A percentile compares a stretch with the other conserved stretches of the same genome.
phyloP scores from a whole-genome alignment of 305 asterid genomes.

The Fraxinus floribunda region DNA sequence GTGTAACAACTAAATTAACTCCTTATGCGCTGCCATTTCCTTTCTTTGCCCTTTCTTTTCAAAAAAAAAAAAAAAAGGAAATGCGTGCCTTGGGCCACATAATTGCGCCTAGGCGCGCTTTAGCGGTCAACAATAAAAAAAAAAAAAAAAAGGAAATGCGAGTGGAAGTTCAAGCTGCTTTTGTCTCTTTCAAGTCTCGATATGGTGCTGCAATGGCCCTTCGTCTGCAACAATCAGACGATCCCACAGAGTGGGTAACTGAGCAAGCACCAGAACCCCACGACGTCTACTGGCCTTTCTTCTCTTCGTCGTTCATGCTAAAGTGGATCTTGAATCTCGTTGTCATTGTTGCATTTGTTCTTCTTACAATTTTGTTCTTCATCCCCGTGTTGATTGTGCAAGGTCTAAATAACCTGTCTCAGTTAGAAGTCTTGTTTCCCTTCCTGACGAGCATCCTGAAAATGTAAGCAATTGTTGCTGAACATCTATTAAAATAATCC shows the following conservation, averaged over 20 bases:
- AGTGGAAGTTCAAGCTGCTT: conserved; percentile 89
- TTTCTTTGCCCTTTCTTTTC: not conserved
- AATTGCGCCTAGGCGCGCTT: no score
- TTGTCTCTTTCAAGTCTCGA: conserved; percentile 89
- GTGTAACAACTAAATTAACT: not conserved
- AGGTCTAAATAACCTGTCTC: conserved; percentile 89
- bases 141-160: not conserved
- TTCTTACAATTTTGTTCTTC: conserved; percentile 66
- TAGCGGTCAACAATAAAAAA: no score
- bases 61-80: not conserved
- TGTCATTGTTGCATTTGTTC: conserved; percentile 52
- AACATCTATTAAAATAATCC: not conserved
- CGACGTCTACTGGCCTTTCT: conserved; percentile 94
- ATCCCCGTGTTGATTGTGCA: conserved; percentile 83
- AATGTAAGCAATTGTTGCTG: conserved; percentile 46
- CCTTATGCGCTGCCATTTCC: not conserved
- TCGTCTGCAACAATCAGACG: conserved; percentile 65
- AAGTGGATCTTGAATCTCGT: conserved; percentile 70
- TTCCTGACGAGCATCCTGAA: conserved; percentile 62
- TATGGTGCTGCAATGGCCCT: conserved; percentile 67
- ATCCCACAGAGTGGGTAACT: conserved; percentile 86
- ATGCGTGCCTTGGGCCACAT: no score
- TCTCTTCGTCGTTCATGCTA: conserved; percentile 70
- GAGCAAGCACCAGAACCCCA: conserved; percentile 92
- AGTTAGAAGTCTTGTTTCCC: conserved; percentile 76